These are phyloP conservation scores for Trypanosoma scelopori DNA, from an alignment of 208 protist genomes.

Conservation along the genomic window DNA sequence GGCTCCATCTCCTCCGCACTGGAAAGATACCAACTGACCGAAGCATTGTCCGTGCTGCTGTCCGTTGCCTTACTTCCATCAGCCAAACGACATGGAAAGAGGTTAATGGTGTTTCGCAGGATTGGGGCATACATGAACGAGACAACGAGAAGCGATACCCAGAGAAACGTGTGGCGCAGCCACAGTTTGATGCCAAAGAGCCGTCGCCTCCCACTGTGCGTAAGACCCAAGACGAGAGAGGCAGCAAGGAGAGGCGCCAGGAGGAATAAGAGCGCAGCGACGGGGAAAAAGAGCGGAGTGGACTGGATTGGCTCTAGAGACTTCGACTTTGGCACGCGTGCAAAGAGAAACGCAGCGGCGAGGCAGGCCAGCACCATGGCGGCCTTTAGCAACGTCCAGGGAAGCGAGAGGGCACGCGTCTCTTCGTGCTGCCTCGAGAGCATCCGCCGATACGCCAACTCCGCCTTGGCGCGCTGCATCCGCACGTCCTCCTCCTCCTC, in stretches of 20 bases:
- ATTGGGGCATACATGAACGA: conserved; percentile 31
- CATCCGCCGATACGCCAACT: conserved; percentile 22
- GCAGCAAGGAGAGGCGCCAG: conserved; percentile 3
- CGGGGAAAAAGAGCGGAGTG: conserved; percentile 5
- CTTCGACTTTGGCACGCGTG: background rate
- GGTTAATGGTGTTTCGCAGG: conserved; percentile 20
- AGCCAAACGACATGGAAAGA: conserved; percentile 19
- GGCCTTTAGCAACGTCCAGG: conserved; percentile 16
- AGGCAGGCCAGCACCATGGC: background rate
- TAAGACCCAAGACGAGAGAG: conserved; percentile 14
- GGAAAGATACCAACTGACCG: no score
- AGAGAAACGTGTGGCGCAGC: conserved; percentile 21
- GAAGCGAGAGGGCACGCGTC: conserved; percentile 12
- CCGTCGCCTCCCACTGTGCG: conserved; percentile 1
- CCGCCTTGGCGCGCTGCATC: conserved; percentile 16
- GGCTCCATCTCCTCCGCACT: no score
- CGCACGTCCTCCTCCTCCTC: background rate
- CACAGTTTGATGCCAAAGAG: conserved; percentile 24
- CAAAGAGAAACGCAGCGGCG: conserved; percentile 16
- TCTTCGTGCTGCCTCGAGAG: conserved; percentile 8
- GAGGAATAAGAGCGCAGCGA: conserved; percentile 13
- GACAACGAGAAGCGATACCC: conserved; percentile 3
- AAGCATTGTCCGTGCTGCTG: background rate
- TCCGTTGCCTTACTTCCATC: background rate
- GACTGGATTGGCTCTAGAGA: conserved; percentile 1